These are phyloP conservation scores for Xerocomellus amylosporus DNA, from an alignment of 768 basidiomycete species.

Conservation along the genomic window DNA sequence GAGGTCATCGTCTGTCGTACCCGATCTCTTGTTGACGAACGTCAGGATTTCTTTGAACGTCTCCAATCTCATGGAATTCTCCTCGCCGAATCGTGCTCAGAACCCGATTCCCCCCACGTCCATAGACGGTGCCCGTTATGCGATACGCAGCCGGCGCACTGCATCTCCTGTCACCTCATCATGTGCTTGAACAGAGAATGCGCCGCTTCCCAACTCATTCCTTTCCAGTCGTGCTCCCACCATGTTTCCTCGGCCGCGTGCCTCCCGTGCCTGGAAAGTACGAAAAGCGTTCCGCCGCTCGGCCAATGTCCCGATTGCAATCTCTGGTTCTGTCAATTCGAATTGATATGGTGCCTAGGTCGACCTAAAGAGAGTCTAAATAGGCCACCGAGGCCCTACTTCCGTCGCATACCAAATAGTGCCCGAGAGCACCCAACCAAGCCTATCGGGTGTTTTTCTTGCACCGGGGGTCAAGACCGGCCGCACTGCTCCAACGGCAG, in stretches of 20 bases:
- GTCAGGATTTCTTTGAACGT: constrained; percentile 16
- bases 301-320: constrained; percentile 22
- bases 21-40: not conserved
- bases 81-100: not conserved
- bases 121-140: constrained; percentile 16
- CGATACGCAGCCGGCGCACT: not conserved
- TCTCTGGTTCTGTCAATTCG: constrained; percentile 22
- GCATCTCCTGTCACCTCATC: constrained; percentile 10
- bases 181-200: constrained; percentile 20
- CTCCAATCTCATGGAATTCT: constrained; percentile 12
- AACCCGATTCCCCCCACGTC: not conserved
- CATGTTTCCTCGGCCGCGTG: constrained; percentile 11
- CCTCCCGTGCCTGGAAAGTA: constrained; percentile 7
- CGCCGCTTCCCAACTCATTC: constrained; percentile 12
- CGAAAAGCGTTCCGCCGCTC: not conserved
- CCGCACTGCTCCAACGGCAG: constrained; percentile 11
- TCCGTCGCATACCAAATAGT: not conserved
- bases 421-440: constrained; percentile 13
- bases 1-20: not conserved
- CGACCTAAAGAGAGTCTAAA: constrained; percentile 10
- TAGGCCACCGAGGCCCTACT: not conserved
- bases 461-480: not conserved
- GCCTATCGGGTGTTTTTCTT: constrained; percentile 15
- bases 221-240: constrained; percentile 18
- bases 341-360: constrained; percentile 24